Evolutionary conservation across 1,284 basidiomycete genomes (phyloP), one percentile per base, ranked within the genome.

Genomic region (Meira nashicola): DNA sequence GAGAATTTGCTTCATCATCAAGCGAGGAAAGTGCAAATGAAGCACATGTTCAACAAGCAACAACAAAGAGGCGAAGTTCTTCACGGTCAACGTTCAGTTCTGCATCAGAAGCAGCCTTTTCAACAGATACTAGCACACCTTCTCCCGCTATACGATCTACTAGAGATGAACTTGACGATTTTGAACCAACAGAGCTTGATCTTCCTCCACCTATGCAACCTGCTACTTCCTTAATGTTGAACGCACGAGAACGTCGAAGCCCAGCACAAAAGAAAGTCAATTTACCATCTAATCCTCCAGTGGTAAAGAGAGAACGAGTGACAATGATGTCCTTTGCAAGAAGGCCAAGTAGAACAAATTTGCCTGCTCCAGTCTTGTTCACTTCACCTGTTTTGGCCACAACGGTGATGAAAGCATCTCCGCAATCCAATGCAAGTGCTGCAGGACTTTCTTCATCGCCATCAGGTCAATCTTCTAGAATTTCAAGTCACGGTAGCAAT

Each of bases 31-130:
- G 37, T 19, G 39, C 14, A 12, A 28, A 25, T 37, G 54, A 33
- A 14, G 48, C 55, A 19, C 39, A 15, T 7, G 9, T 33, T 44
- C 38, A 25, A 25, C 46, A 48, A 21, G 21, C 17, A 17, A 21
- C 57, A 57, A 55, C 64, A 67, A 57, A 64, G 62, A 40, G 58
- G 57, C 57, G 69, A 44, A 70, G 69, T 59, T 70, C 67, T 57
- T 70, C 68, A 17, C 67, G 68, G n/a, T 69, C 67, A 50, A 71
- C 69, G 53, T 70, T 67, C 56, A 70, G 67, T n/a, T 71, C 69
- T 40, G 60, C 66, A 55, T 70, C 69, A n/a, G 69, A 69, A 59
- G 40, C 19, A 39, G 17, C 33, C 8, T 33, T 33, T 10, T 50
- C 57, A 11, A 68, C 69, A 28, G 69, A 69, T 37, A 65, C 65